These are phyloP conservation scores for Arctium minus DNA, from an alignment of 129 eudicot species.

Conservation along the genomic window DNA sequence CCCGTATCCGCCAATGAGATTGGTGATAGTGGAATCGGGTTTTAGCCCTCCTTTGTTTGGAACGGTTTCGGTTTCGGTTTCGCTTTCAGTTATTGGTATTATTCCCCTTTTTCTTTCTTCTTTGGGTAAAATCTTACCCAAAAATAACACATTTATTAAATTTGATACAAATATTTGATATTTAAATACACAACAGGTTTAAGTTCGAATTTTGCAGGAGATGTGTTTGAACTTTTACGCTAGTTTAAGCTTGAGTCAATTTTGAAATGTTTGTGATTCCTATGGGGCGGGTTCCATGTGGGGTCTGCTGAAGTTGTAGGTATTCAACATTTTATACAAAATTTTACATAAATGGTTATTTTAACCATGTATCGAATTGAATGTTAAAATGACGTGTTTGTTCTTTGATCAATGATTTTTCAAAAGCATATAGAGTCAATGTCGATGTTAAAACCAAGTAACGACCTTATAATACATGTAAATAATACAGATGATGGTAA, in stretches of 20 bases:
- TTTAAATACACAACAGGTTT: too few relatives aligned
- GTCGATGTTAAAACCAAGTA: background rate
- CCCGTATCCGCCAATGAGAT: slow-evolving; percentile 21
- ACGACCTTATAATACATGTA: background rate
- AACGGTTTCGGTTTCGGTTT: slow-evolving; percentile 18
- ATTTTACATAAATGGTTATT: background rate
- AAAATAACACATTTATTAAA: too few relatives aligned
- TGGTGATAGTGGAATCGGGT: slow-evolving; percentile 15
- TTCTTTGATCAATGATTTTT: background rate
- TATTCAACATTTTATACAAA: background rate
- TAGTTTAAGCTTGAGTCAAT: too few relatives aligned
- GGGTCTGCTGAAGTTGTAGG: too few relatives aligned
- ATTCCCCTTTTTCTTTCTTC: background rate
- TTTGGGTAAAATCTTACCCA: background rate
- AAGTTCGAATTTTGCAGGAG: too few relatives aligned
- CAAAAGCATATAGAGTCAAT: background rate
- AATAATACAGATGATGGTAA: background rate
- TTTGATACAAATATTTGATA: too few relatives aligned
- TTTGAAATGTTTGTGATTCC: too few relatives aligned
- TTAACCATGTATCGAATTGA: too few relatives aligned
- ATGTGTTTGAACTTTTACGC: too few relatives aligned
- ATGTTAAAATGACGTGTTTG: background rate
- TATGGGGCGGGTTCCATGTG: too few relatives aligned
- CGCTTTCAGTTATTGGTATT: slow-evolving; percentile 14
- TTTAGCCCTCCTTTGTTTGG: slow-evolving; percentile 10